These are phyloP conservation scores for Colletotrichum euphorbiae DNA, from an alignment of 2,329 filamentous ascomycete species.

Conservation along the genomic window DNA sequence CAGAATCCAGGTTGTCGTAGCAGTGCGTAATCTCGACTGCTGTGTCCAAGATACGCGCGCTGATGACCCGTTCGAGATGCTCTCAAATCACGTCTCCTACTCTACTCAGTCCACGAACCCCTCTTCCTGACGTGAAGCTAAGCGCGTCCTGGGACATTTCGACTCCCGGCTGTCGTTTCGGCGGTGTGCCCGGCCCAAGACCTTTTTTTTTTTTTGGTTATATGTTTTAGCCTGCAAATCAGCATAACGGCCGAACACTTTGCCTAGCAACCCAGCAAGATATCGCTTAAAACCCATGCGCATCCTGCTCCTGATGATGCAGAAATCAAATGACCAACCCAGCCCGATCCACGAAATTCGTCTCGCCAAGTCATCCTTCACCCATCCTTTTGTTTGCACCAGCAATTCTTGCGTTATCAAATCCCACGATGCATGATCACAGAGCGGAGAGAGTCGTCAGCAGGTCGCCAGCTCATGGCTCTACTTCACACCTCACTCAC, in stretches of 20 bases:
- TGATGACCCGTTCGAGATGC: too few species aligned
- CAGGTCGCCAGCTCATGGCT: too few species aligned
- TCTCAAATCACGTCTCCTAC: too few species aligned
- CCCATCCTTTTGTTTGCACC: too few species aligned
- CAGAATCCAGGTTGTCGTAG: conserved; percentile 2
- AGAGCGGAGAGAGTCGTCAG: too few species aligned
- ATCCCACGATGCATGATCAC: too few species aligned
- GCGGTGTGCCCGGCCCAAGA: conserved; percentile 33
- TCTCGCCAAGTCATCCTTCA: too few species aligned
- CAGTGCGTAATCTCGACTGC: not conserved
- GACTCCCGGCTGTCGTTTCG: too few species aligned
- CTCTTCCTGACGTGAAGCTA: not conserved
- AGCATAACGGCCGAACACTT: conserved; percentile 21
- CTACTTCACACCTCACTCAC: too few species aligned
- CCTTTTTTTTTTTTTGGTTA: too few species aligned
- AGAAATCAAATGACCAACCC: not conserved
- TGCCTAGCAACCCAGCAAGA: not conserved
- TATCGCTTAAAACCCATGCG: conserved; percentile 23
- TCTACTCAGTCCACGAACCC: too few species aligned
- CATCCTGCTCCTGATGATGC: conserved; percentile 3
- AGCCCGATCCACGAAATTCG: not conserved
- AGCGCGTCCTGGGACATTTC: not conserved
- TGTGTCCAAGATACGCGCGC: not conserved
- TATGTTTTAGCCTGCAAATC: conserved; percentile 14
- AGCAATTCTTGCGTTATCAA: too few species aligned